Evolutionary conservation across 2,329 filamentous ascomycete genomes (phyloP).

Genomic region (Macrophomina phaseolina): DNA sequence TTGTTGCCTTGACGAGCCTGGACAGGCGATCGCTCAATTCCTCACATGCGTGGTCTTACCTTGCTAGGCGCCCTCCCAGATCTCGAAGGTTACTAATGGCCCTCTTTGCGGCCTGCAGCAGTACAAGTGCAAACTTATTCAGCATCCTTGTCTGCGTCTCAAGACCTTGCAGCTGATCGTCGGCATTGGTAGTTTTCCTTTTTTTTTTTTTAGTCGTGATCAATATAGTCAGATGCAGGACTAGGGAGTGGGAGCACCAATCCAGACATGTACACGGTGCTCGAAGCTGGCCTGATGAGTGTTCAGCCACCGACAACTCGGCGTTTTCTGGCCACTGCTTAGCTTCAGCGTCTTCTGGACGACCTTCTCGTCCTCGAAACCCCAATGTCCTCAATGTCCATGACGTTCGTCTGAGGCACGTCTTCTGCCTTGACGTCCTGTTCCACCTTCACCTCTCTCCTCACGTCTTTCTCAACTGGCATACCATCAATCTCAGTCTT

Average conservation of each 20-base stretch:
- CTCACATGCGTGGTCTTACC: background rate
- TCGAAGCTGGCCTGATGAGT: background rate
- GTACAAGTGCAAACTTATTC: background rate
- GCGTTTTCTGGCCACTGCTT: background rate
- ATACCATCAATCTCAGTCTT: conserved; percentile 45
- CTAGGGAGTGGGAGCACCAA: conserved; percentile 2
- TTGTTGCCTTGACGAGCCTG: background rate
- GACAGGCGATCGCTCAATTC: background rate
- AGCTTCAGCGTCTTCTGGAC: conserved; percentile 7
- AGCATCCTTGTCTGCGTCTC: background rate
- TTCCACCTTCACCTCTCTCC: conserved; percentile 34
- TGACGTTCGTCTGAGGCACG: conserved; percentile 30
- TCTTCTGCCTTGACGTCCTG: conserved; percentile 36
- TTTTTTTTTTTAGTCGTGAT: too few relatives aligned
- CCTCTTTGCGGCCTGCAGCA: background rate
- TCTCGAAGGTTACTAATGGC: background rate
- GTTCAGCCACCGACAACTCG: background rate
- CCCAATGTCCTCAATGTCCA: conserved; percentile 32
- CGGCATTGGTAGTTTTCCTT: background rate
- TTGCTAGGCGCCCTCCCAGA: background rate
- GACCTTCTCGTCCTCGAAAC: conserved; percentile 7
- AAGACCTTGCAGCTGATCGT: background rate
- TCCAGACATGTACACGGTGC: background rate
- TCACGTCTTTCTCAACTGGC: conserved; percentile 34
- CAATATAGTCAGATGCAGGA: background rate